Evolutionary conservation across 2,329 filamentous ascomycete species (phyloP).

Genomic region (Ophiostoma sp.): DNA sequence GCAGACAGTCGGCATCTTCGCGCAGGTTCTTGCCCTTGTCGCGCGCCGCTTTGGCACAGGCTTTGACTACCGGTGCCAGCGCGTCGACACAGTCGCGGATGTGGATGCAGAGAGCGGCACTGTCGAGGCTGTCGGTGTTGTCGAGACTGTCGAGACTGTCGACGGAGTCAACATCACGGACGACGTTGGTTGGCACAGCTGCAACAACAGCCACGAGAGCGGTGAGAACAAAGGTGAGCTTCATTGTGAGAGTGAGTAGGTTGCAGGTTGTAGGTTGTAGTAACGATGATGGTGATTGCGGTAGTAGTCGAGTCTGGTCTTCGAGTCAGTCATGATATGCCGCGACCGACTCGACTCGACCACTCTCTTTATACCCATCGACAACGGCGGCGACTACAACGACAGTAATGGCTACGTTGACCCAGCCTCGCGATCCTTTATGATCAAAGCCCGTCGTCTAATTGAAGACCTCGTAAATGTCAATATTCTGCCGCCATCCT

Average conservation of each 20-base stretch:
- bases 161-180: background rate
- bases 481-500: background rate
- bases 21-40: conserved; percentile 1
- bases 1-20: background rate
- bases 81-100: background rate
- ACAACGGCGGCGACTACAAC: background rate
- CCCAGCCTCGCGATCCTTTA: background rate
- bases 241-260: no score
- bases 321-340: no score
- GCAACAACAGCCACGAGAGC: background rate
- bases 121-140: background rate
- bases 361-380: background rate
- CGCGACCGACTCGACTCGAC: background rate
- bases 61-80: background rate
- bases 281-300: background rate
- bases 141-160: background rate
- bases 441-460: no score
- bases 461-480: background rate
- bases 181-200: background rate
- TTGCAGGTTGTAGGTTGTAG: no score
- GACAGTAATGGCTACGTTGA: background rate
- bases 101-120: background rate
- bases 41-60: background rate
- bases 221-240: background rate
- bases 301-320: no score